Evolutionary conservation across 2,329 filamentous ascomycete species (phyloP).

Genomic region (Botrytis sinoallii): DNA sequence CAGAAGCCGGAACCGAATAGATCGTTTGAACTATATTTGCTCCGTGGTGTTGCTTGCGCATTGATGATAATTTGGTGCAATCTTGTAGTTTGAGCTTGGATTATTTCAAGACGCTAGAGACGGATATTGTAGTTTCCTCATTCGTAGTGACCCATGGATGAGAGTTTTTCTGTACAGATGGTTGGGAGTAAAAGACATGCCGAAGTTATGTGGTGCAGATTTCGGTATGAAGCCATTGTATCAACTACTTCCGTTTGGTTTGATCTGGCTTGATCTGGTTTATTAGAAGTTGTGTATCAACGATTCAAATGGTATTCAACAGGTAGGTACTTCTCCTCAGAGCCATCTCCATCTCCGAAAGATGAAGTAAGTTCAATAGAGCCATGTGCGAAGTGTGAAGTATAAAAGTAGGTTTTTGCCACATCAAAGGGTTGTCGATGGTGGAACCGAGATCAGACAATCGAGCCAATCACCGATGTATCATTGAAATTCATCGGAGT

Average conservation of each 20-base stretch:
- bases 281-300: background rate
- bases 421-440: background rate
- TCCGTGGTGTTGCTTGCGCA: background rate
- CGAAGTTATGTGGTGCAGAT: background rate
- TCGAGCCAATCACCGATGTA: background rate
- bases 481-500: background rate
- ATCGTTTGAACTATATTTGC: background rate
- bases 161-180: background rate
- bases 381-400: background rate
- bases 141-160: background rate
- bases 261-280: too few relatives aligned
- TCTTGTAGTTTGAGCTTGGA: background rate
- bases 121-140: background rate
- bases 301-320: background rate
- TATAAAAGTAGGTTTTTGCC: background rate
- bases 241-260: background rate
- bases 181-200: background rate
- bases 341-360: background rate
- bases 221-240: background rate
- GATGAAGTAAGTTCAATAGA: background rate
- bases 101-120: background rate
- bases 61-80: background rate
- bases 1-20: background rate
- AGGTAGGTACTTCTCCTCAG: background rate
- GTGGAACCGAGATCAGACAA: background rate